phyloP scores from a whole-genome alignment of 306 rosid genomes.

The Abrus pulchellus region DNA sequence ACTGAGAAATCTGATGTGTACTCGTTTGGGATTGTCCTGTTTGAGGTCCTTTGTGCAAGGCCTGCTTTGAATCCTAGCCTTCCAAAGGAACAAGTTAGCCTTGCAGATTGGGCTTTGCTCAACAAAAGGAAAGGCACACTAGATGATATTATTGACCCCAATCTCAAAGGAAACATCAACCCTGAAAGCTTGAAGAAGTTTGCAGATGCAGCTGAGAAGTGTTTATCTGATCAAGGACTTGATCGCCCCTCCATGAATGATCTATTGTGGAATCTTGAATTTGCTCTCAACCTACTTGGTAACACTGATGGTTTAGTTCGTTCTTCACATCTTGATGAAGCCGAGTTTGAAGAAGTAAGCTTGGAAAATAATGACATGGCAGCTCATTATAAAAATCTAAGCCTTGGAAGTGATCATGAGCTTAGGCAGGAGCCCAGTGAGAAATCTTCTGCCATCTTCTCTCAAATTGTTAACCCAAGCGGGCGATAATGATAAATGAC shows the following conservation, averaged over 20 bases:
- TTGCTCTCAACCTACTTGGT: conserved; percentile 58
- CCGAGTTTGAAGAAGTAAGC: conserved; percentile 45
- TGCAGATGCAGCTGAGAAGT: conserved; percentile 63
- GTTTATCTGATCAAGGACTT: conserved; percentile 60
- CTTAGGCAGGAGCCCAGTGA: conserved; percentile 38
- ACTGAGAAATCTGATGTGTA: conserved; percentile 70
- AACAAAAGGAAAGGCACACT: conserved; percentile 59
- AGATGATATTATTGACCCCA: conserved; percentile 61
- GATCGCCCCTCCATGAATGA: conserved; percentile 70
- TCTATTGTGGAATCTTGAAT: conserved; percentile 65
- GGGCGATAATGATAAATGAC: conserved; percentile 43
- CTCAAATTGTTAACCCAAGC: conserved; percentile 49
- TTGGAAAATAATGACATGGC: conserved; percentile 38
- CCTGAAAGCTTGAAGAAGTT: conserved; percentile 63
- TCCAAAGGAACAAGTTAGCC: conserved; percentile 63
- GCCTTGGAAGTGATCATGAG: conserved; percentile 42
- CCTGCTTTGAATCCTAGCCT: conserved; percentile 62
- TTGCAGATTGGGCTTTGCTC: conserved; percentile 63
- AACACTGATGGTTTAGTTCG: conserved; percentile 26
- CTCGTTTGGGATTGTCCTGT: conserved; percentile 68
- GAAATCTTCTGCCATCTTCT: conserved; percentile 48
- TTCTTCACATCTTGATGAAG: neutral
- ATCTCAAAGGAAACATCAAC: conserved; percentile 53
- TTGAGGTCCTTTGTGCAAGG: conserved; percentile 62
- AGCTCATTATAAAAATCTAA: conserved; percentile 43